phyloP scores from a whole-genome alignment of 2,329 filamentous ascomycete species.

The Xylariaceae sp. region DNA sequence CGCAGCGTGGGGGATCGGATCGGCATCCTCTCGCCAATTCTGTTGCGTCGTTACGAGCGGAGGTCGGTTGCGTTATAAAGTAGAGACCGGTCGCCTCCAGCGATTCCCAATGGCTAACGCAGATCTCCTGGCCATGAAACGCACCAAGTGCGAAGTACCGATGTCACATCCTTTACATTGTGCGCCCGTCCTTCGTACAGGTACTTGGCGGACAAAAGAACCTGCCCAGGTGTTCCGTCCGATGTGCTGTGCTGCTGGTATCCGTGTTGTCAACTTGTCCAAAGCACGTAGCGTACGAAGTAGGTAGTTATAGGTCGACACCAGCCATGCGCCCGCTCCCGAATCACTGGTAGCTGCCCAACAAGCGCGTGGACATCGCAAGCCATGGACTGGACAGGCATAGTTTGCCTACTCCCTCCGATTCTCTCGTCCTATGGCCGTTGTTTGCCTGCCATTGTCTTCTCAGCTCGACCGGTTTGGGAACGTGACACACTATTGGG shows the following conservation, averaged over 20 bases:
- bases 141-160: background rate
- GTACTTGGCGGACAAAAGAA: background rate
- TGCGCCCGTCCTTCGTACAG: background rate
- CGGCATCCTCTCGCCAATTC: no score
- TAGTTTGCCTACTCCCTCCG: background rate
- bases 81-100: background rate
- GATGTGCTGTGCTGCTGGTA: slow-evolving; percentile 21
- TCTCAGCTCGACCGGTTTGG: slow-evolving; percentile 15
- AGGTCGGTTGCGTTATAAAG: no score
- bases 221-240: background rate
- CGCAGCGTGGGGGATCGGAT: no score
- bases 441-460: background rate
- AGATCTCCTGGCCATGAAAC: background rate
- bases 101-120: background rate
- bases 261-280: slow-evolving; percentile 17
- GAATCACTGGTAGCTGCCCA: background rate
- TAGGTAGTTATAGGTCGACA: background rate
- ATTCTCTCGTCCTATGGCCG: background rate
- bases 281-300: background rate
- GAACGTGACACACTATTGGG: slow-evolving; percentile 23
- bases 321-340: background rate
- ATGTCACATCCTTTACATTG: background rate
- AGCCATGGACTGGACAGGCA: slow-evolving; percentile 5
- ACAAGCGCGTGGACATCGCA: background rate
- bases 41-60: no score